A percentile compares a stretch with the other conserved stretches of the same genome.
phyloP scores from a whole-genome alignment of 2,329 filamentous ascomycete genomes.

The Clonostachys byssicola region DNA sequence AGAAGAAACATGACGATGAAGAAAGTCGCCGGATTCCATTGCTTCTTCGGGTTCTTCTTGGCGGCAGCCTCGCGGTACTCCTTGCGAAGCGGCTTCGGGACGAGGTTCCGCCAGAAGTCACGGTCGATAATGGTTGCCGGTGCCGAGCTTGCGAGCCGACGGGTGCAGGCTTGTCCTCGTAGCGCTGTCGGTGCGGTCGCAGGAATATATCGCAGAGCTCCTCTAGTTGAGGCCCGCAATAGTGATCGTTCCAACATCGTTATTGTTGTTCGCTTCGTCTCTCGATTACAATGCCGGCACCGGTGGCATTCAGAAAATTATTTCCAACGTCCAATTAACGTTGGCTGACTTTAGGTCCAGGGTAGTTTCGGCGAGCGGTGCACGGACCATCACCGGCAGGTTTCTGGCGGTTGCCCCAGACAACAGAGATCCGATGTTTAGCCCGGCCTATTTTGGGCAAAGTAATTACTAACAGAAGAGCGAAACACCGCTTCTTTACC shows the following conservation, averaged over 20 bases:
- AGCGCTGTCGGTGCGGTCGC: neutral
- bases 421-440: conserved; percentile 25
- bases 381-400: neutral
- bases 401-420: conserved; percentile 25
- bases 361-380: too few species aligned
- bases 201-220: conserved; percentile 3
- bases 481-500: neutral
- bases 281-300: too few species aligned
- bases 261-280: too few species aligned
- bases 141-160: conserved; percentile 16
- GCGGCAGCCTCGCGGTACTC: conserved; percentile 28
- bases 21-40: conserved; percentile 79
- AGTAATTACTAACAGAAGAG: neutral
- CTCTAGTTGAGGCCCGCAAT: too few species aligned
- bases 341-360: too few species aligned
- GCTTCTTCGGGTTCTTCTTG: conserved; percentile 41
- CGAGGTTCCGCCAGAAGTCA: conserved; percentile 65
- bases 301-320: too few species aligned
- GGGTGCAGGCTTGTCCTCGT: conserved; percentile 12
- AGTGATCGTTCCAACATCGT: too few species aligned
- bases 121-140: conserved; percentile 48
- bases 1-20: conserved; percentile 79
- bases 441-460: conserved; percentile 7
- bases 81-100: conserved; percentile 62
- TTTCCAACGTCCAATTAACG: too few species aligned